Evolutionary conservation across 306 rosid genomes (phyloP).

Genomic region (Heteromeles arbutifolia): DNA sequence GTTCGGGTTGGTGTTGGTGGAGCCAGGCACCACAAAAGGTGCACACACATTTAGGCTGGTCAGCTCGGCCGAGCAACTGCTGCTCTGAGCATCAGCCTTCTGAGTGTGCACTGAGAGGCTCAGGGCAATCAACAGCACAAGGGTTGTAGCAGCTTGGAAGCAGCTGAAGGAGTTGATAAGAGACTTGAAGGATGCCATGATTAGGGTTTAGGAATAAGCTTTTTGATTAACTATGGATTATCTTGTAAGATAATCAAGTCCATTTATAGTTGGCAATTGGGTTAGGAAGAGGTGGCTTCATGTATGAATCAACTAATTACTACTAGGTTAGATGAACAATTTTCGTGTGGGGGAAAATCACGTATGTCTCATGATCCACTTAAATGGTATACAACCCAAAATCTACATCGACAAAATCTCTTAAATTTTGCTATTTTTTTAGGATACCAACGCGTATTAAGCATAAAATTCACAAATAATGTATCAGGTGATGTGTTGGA

Average conservation of each 20-base stretch:
- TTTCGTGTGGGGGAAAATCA: not conserved
- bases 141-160: conserved; percentile 16
- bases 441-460: no score
- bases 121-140: conserved; percentile 22
- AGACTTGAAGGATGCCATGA: conserved; percentile 27
- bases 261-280: not conserved
- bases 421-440: no score
- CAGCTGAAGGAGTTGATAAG: not conserved
- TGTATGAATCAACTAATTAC: conserved; percentile 5
- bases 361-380: not conserved
- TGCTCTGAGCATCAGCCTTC: conserved; percentile 29
- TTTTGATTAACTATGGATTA: not conserved
- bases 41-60: conserved; percentile 47
- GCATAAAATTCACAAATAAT: not conserved
- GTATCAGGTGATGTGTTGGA: not conserved
- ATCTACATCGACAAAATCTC: no score
- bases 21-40: conserved; percentile 55
- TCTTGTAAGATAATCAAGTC: not conserved
- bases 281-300: not conserved
- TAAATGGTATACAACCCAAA: no score
- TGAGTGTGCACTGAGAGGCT: not conserved
- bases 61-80: conserved; percentile 38
- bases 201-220: not conserved
- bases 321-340: not conserved
- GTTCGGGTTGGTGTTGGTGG: conserved; percentile 32